Conservation (phyloP, 116 monocot genomes). For the Zostera marina region DNA sequence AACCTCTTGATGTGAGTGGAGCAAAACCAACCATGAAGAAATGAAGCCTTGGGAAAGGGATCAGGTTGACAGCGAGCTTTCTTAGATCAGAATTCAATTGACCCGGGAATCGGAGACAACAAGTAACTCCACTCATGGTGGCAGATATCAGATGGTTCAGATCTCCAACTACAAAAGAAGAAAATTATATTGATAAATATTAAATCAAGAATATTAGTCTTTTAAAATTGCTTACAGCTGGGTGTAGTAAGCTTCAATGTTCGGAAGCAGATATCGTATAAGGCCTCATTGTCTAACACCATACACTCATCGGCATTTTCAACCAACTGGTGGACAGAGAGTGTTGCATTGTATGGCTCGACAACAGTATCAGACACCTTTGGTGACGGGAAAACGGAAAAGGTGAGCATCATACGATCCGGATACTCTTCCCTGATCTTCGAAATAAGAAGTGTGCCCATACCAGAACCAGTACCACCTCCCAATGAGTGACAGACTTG, state of each 20-base stretch:
- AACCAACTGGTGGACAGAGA: slow-evolving; percentile 20
- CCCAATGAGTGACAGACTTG: slow-evolving; percentile 18
- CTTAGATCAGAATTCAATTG: slow-evolving; percentile 24
- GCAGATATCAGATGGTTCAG: slow-evolving; percentile 42
- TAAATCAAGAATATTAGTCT: neutral
- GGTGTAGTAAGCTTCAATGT: slow-evolving; percentile 16
- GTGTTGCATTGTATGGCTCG: slow-evolving; percentile 19
- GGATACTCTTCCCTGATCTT: slow-evolving; percentile 22
- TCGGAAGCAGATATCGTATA: slow-evolving; percentile 19
- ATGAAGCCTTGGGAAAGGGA: slow-evolving; percentile 45
- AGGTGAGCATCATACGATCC: slow-evolving; percentile 18
- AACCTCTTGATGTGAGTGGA: slow-evolving; percentile 27
- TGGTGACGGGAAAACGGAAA: slow-evolving; percentile 17
- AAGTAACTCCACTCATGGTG: slow-evolving; percentile 45
- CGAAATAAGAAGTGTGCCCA: slow-evolving; percentile 16
- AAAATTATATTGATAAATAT: neutral
- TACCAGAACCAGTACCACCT: slow-evolving; percentile 15
- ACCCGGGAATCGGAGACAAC: slow-evolving; percentile 36
- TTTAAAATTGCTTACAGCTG: slow-evolving; percentile 2
- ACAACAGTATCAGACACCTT: slow-evolving; percentile 21
- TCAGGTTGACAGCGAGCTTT: slow-evolving; percentile 32
- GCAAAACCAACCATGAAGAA: slow-evolving; percentile 49
- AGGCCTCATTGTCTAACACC: slow-evolving; percentile 17
- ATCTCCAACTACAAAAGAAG: slow-evolving; percentile 21
- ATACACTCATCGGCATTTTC: slow-evolving; percentile 21